Conservation (phyloP, 352 stramenopile species). For the Blastocystis sp. region DNA sequence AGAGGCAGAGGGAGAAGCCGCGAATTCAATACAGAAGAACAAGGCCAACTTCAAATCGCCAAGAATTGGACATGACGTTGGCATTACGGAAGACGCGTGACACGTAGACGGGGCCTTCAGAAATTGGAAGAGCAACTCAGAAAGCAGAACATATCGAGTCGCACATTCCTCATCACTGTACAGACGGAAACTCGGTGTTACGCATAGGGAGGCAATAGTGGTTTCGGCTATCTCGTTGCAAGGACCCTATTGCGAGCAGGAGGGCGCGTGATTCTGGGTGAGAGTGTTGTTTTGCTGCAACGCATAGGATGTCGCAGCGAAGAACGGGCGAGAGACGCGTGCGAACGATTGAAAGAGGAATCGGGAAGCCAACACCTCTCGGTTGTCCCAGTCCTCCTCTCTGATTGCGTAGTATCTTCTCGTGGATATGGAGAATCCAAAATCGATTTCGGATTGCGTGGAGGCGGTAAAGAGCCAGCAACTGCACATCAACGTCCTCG, state of each 20-base stretch:
- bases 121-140: conserved; percentile 4
- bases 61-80: too few relatives aligned
- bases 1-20: too few relatives aligned
- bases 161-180: conserved; percentile 60
- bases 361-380: conserved; percentile 15
- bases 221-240: conserved; percentile 42
- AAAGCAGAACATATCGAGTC: conserved; percentile 20
- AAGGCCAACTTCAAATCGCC: too few relatives aligned
- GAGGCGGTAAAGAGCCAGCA: conserved; percentile 4
- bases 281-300: background rate
- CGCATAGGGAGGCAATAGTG: conserved; percentile 52
- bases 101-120: background rate
- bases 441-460: conserved; percentile 32
- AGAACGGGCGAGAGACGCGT: conserved; percentile 23
- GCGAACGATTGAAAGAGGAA: conserved; percentile 9
- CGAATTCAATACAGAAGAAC: too few relatives aligned
- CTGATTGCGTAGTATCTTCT: conserved; percentile 25
- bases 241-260: conserved; percentile 7
- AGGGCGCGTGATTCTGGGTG: conserved; percentile 38
- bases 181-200: background rate
- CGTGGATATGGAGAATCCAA: conserved; percentile 25
- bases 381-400: background rate
- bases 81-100: background rate
- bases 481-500: conserved; percentile 46
- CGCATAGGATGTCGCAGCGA: conserved; percentile 14